Evolutionary conservation across 2,329 filamentous ascomycete genomes (phyloP).

Genomic region (Arthrinium phaeospermum): DNA sequence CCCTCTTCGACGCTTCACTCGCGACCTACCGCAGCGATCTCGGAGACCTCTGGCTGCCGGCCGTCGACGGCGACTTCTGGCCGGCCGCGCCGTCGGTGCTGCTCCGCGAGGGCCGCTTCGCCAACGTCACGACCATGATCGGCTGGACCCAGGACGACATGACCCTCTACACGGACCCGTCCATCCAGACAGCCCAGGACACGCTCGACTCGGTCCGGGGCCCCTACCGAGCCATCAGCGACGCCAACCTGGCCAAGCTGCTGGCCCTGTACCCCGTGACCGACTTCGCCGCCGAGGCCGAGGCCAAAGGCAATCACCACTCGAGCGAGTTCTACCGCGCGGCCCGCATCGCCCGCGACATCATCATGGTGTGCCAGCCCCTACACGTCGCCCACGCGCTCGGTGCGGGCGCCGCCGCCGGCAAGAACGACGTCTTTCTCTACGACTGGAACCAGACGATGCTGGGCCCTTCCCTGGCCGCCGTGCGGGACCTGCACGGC

Average conservation of each 20-base stretch:
- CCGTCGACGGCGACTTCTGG: slow-evolving; percentile 56
- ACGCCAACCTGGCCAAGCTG: slow-evolving; percentile 44
- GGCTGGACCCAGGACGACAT: slow-evolving; percentile 53
- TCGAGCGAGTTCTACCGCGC: slow-evolving; percentile 56
- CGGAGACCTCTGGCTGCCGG: slow-evolving; percentile 58
- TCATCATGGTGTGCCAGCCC: slow-evolving; percentile 56
- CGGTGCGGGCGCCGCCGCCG: slow-evolving; percentile 41
- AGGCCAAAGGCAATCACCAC: slow-evolving; percentile 39
- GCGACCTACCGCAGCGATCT: slow-evolving; percentile 49
- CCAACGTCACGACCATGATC: slow-evolving; percentile 47
- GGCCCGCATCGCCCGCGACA: slow-evolving; percentile 55
- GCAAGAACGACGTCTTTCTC: slow-evolving; percentile 48
- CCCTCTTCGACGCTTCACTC: slow-evolving; percentile 50
- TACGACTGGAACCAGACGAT: slow-evolving; percentile 62
- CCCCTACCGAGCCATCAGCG: slow-evolving; percentile 46
- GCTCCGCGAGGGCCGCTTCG: slow-evolving; percentile 46
- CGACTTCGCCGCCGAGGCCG: slow-evolving; percentile 48
- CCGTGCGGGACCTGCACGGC: slow-evolving; percentile 40
- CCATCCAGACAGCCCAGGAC: slow-evolving; percentile 46
- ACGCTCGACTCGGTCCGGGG: slow-evolving; percentile 45
- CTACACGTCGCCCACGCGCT: slow-evolving; percentile 45
- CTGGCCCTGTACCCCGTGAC: slow-evolving; percentile 55
- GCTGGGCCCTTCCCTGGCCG: slow-evolving; percentile 48
- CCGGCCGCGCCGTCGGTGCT: slow-evolving; percentile 49
- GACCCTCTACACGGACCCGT: slow-evolving; percentile 47